Percentiles rank a stretch among this genome's conserved stretches.
Evolutionary conservation across 306 rosid species (phyloP).

Genomic region (Vicia faba): DNA sequence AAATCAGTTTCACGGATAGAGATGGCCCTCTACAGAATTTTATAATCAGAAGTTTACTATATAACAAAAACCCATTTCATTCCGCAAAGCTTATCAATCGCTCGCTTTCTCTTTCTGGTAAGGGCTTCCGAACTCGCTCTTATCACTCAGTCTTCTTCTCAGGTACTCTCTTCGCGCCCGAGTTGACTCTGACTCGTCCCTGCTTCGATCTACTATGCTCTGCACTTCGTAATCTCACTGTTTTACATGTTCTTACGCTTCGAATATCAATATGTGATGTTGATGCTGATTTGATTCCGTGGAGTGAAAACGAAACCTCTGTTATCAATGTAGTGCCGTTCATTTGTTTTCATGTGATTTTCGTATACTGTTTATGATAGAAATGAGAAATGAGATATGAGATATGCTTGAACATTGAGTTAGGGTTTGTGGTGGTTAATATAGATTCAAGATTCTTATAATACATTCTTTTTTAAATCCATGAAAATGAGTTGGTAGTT

Average conservation of each 20-base stretch:
- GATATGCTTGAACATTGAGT: neutral
- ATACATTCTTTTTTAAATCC: neutral
- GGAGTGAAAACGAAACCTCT: neutral
- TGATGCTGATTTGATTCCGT: slow-evolving; percentile 13
- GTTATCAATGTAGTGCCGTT: slow-evolving; percentile 12
- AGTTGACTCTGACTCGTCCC: neutral
- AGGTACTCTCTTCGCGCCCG: slow-evolving; percentile 12
- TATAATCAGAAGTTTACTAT: too few species aligned
- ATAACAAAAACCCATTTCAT: neutral
- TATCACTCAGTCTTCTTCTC: neutral
- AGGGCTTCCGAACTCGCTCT: neutral
- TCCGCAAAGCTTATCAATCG: neutral
- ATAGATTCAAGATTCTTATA: neutral
- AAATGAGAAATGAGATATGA: slow-evolving; percentile 1
- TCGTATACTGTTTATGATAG: slow-evolving; percentile 1
- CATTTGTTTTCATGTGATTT: neutral
- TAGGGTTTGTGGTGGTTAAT: slow-evolving; percentile 16
- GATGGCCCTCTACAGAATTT: neutral
- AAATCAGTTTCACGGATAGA: neutral
- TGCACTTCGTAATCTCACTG: slow-evolving; percentile 14
- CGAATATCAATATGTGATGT: neutral
- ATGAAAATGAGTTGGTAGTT: neutral
- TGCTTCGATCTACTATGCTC: slow-evolving; percentile 5
- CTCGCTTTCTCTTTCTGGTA: neutral
- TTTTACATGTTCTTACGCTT: neutral